Conservation (phyloP, 116 monocot species). For the Iris pallida region DNA sequence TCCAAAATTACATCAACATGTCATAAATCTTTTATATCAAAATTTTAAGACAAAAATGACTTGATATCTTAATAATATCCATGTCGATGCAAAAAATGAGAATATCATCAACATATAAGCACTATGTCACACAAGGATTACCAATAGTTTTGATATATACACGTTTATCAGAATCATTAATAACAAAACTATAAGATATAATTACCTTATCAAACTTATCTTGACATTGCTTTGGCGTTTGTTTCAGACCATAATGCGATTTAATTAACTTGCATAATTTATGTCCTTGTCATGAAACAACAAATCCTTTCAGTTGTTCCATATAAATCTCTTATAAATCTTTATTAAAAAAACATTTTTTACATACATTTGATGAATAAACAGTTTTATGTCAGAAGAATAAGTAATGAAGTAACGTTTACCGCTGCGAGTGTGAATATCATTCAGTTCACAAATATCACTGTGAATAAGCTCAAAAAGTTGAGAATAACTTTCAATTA, state of each 20-base stretch:
- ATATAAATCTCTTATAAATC: not conserved
- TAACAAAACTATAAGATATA: not conserved
- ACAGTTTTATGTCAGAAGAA: too few relatives aligned
- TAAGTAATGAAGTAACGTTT: too few relatives aligned
- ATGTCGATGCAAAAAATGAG: not conserved
- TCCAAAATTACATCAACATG: not conserved
- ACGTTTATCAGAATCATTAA: not conserved
- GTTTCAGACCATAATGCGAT: not conserved
- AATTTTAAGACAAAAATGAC: not conserved
- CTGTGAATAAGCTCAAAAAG: too few relatives aligned
- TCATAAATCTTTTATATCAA: not conserved
- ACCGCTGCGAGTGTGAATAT: too few relatives aligned
- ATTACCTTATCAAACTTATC: too few relatives aligned
- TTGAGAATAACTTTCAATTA: too few relatives aligned
- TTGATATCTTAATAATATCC: not conserved
- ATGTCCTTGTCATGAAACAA: not conserved
- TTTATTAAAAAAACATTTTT: not conserved
- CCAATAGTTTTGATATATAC: not conserved
- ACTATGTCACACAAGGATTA: not conserved
- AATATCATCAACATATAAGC: not conserved
- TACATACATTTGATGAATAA: slow-evolving; percentile 4
- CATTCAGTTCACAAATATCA: too few relatives aligned
- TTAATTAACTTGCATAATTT: not conserved
- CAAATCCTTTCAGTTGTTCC: not conserved
- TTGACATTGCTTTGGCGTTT: not conserved